Conservation (phyloP, 2,329 filamentous ascomycete species). For the Exophiala calicioides region DNA sequence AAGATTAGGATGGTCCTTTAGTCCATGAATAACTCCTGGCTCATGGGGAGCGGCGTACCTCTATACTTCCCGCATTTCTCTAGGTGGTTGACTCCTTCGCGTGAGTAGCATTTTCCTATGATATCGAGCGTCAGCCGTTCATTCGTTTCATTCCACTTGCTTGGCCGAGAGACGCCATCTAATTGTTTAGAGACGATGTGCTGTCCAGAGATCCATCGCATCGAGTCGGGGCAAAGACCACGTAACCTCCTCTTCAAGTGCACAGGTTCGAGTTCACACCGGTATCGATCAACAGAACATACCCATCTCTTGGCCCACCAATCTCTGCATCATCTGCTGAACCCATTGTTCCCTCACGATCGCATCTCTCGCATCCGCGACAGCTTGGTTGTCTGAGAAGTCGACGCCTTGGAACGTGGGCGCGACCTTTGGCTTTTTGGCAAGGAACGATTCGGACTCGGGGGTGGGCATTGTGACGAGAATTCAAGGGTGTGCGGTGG, state of each 20-base stretch:
- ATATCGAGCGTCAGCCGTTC: slow-evolving; percentile 37
- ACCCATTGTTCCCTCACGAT: slow-evolving; percentile 70
- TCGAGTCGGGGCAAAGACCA: slow-evolving; percentile 32
- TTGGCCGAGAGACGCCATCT: not conserved
- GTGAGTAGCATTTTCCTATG: slow-evolving; percentile 65
- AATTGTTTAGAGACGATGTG: slow-evolving; percentile 25
- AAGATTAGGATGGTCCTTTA: not conserved
- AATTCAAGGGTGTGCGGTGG: slow-evolving; percentile 5
- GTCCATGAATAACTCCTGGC: not conserved
- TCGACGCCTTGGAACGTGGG: slow-evolving; percentile 68
- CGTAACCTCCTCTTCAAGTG: not conserved
- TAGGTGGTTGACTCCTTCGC: slow-evolving; percentile 66
- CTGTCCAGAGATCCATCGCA: slow-evolving; percentile 46
- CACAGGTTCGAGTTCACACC: not conserved
- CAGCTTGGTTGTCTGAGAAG: slow-evolving; percentile 63
- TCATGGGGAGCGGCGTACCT: slow-evolving; percentile 49
- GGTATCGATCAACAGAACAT: slow-evolving; percentile 44
- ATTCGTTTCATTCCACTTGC: too few species aligned
- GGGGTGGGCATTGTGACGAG: slow-evolving; percentile 62
- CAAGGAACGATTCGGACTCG: slow-evolving; percentile 64
- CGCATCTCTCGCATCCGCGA: slow-evolving; percentile 65
- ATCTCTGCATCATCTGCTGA: slow-evolving; percentile 66
- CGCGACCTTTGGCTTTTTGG: slow-evolving; percentile 65
- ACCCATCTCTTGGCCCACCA: slow-evolving; percentile 66
- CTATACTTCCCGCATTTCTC: slow-evolving; percentile 67